Evolutionary conservation across 2,329 filamentous ascomycete species (phyloP).

Genomic region (Fusarium graminum): DNA sequence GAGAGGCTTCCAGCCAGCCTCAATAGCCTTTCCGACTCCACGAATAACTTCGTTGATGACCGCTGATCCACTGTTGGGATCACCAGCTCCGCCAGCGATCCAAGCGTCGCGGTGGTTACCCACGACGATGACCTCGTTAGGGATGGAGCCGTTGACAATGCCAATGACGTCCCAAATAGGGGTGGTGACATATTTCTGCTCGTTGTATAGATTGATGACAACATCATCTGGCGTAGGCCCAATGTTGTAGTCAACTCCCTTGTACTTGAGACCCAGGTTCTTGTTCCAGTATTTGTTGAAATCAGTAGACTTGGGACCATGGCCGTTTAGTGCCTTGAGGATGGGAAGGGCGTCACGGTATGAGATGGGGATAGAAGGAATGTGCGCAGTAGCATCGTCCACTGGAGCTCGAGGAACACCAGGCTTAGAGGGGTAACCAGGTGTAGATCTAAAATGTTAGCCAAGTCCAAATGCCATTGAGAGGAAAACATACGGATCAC

Average conservation of each 20-base stretch:
- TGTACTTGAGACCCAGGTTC: conserved; percentile 79
- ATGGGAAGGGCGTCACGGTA: conserved; percentile 89
- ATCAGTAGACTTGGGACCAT: conserved; percentile 82
- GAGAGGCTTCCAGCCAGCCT: conserved; percentile 71
- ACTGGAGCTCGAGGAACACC: conserved; percentile 82
- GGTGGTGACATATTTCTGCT: conserved; percentile 85
- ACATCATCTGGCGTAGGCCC: conserved; percentile 82
- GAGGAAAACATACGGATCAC: conserved; percentile 70
- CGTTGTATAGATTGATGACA: conserved; percentile 79
- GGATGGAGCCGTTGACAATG: conserved; percentile 86
- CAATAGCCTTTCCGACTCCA: conserved; percentile 77
- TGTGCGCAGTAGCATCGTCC: conserved; percentile 79
- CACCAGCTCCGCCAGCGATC: conserved; percentile 85
- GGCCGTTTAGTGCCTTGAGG: conserved; percentile 89
- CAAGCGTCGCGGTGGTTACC: conserved; percentile 95
- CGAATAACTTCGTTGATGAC: conserved; percentile 83
- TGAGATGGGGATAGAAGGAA: conserved; percentile 92
- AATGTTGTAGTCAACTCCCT: conserved; percentile 86
- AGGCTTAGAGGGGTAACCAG: conserved; percentile 92
- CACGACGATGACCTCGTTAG: conserved; percentile 87
- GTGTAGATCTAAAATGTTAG: conserved; percentile 73
- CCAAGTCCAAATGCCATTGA: not conserved
- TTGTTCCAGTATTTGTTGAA: conserved; percentile 79
- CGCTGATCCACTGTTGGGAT: conserved; percentile 86
- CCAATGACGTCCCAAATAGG: conserved; percentile 94